Evolutionary conservation across 2,329 filamentous ascomycete genomes (phyloP).

Genomic region (Colletotrichum magnum): DNA sequence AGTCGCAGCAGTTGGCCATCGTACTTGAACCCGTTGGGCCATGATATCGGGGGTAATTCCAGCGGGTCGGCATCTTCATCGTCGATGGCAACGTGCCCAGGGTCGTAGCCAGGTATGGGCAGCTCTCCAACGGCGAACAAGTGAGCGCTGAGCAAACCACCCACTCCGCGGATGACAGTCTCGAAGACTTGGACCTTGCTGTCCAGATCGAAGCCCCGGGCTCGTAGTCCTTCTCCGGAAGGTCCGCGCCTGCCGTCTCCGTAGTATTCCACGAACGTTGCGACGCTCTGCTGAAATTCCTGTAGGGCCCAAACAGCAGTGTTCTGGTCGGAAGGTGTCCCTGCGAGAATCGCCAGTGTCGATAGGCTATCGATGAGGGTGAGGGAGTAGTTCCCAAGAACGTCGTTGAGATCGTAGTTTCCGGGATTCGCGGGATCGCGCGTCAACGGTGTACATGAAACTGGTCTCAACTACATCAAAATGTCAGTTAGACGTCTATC

Average conservation of each 20-base stretch:
- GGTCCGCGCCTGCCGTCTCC: constrained; percentile 83
- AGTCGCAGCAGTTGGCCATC: constrained; percentile 92
- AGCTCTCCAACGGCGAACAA: constrained; percentile 92
- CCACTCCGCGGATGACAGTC: constrained; percentile 93
- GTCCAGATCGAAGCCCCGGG: constrained; percentile 91
- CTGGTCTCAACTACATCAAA: constrained; percentile 77
- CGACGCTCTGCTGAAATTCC: constrained; percentile 86
- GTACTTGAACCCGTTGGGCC: constrained; percentile 82
- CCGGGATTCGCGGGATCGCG: constrained; percentile 85
- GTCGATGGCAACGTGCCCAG: constrained; percentile 52
- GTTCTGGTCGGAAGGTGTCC: constrained; percentile 71
- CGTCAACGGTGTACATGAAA: constrained; percentile 87
- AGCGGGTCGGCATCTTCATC: constrained; percentile 56
- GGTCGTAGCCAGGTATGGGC: constrained; percentile 84
- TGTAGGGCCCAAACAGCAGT: constrained; percentile 73
- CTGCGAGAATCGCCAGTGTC: constrained; percentile 92
- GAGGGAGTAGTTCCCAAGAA: constrained; percentile 95
- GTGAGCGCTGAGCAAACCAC: constrained; percentile 92
- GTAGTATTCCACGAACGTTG: constrained; percentile 83
- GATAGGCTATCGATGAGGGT: constrained; percentile 96
- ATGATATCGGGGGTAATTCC: constrained; percentile 71
- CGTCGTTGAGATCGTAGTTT: constrained; percentile 92
- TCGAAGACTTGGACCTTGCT: constrained; percentile 99
- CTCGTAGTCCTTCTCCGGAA: constrained; percentile 78
- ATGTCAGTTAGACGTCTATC: constrained; percentile 29